Conservation (phyloP, 192 early-diverging fungal genomes). For the Gigaspora rosea region DNA sequence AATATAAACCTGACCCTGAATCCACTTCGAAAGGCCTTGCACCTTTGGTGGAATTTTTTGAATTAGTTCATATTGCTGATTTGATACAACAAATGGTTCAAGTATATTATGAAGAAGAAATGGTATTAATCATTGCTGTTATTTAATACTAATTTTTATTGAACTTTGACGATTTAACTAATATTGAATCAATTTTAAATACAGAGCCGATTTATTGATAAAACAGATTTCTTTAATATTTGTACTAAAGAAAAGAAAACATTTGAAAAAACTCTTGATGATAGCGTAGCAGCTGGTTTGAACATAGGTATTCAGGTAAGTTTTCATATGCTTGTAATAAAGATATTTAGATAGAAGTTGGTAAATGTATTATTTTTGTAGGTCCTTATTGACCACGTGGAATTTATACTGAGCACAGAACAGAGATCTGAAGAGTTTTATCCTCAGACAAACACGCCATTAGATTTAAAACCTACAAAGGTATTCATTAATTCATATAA, state of each 20-base stretch:
- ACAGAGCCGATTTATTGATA: slow-evolving; percentile 75
- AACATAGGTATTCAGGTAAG: slow-evolving; percentile 82
- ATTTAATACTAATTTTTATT: background rate
- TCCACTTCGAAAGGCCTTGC: slow-evolving; percentile 52
- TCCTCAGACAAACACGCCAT: slow-evolving; percentile 56
- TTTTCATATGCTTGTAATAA: background rate
- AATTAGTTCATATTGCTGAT: slow-evolving; percentile 92
- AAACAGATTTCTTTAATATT: slow-evolving; percentile 87
- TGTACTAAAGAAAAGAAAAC: slow-evolving; percentile 90
- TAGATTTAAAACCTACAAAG: slow-evolving; percentile 74
- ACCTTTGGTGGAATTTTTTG: slow-evolving; percentile 83
- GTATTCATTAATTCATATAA: slow-evolving; percentile 36
- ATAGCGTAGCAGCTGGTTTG: slow-evolving; percentile 88
- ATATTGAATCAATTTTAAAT: slow-evolving; percentile 2
- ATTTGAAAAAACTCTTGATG: slow-evolving; percentile 85
- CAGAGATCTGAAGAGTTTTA: slow-evolving; percentile 76
- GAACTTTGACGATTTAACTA: slow-evolving; percentile 7
- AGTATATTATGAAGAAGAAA: slow-evolving; percentile 88
- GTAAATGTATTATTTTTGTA: slow-evolving; percentile 32
- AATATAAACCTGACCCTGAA: slow-evolving; percentile 49
- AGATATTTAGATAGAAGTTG: background rate
- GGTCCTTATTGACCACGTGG: slow-evolving; percentile 82
- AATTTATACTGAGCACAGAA: slow-evolving; percentile 75
- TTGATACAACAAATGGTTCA: slow-evolving; percentile 93
- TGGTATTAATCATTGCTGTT: slow-evolving; percentile 49